Conservation (phyloP, 495 filamentous ascomycete species). For the Penicillium crystallinum region DNA sequence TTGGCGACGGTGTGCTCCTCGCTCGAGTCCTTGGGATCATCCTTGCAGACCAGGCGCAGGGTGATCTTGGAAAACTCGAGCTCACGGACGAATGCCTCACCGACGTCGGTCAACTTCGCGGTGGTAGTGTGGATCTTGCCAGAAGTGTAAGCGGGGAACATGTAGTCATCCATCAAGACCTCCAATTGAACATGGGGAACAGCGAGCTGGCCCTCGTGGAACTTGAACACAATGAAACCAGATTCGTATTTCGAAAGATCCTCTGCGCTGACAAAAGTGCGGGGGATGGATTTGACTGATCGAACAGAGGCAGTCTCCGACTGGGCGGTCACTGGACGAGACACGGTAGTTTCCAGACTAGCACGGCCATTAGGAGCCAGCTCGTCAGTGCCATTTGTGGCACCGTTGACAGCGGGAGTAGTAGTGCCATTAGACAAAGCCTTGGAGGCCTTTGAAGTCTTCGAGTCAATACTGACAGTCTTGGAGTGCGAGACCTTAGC, state of each 20-base stretch:
- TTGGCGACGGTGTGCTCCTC: slow-evolving; percentile 73
- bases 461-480: slow-evolving; percentile 29
- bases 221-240: slow-evolving; percentile 88
- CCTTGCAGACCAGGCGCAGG: slow-evolving; percentile 70
- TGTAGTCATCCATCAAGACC: slow-evolving; percentile 89
- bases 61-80: slow-evolving; percentile 93
- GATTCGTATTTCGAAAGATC: slow-evolving; percentile 81
- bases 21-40: slow-evolving; percentile 67
- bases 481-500: slow-evolving; percentile 27
- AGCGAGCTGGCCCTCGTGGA: slow-evolving; percentile 79
- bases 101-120: slow-evolving; percentile 76
- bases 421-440: slow-evolving; percentile 17
- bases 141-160: slow-evolving; percentile 83
- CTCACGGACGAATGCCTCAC: slow-evolving; percentile 93
- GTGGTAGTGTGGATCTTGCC: slow-evolving; percentile 61
- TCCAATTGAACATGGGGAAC: slow-evolving; percentile 75
- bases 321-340: slow-evolving; percentile 23
- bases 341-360: slow-evolving; percentile 34
- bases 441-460: slow-evolving; percentile 24
- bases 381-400: slow-evolving; percentile 30
- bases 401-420: background rate
- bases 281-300: slow-evolving; percentile 56
- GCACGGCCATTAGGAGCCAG: slow-evolving; percentile 27
- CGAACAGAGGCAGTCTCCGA: slow-evolving; percentile 36
- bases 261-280: slow-evolving; percentile 69